These are phyloP conservation scores for Cladosporium sp. DNA, from an alignment of 2,329 filamentous ascomycete species.

Conservation along the genomic window DNA sequence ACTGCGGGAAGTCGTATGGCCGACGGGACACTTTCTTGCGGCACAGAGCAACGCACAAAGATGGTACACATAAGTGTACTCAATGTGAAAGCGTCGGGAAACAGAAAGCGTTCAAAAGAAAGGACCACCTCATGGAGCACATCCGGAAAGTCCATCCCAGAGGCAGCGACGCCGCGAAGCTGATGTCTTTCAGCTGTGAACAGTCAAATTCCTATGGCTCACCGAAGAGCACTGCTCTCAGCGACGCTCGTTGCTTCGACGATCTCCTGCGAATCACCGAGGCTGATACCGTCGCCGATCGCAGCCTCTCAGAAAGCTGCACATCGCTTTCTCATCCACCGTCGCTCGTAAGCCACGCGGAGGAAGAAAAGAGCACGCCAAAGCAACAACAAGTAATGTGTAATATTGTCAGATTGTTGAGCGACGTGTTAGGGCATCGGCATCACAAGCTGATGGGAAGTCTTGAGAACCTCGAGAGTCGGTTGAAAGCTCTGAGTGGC, in stretches of 20 bases:
- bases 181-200: no score
- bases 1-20: neutral
- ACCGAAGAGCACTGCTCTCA: neutral
- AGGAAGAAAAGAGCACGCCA: neutral
- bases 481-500: neutral
- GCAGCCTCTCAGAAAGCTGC: neutral
- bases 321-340: neutral
- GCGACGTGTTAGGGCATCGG: neutral
- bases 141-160: neutral
- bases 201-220: no score
- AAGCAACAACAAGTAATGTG: constrained; percentile 4
- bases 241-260: neutral
- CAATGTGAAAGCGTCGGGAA: neutral
- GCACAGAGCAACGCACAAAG: neutral
- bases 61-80: neutral
- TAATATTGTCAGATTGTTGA: neutral
- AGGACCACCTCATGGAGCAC: constrained; percentile 1
- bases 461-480: neutral
- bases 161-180: neutral
- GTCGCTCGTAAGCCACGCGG: no score
- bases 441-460: neutral
- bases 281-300: neutral
- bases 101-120: constrained; percentile 1
- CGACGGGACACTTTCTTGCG: neutral
- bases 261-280: no score